Evolutionary conservation across 257 asterid genomes (phyloP).

Genomic region (Nicotiana undulata): DNA sequence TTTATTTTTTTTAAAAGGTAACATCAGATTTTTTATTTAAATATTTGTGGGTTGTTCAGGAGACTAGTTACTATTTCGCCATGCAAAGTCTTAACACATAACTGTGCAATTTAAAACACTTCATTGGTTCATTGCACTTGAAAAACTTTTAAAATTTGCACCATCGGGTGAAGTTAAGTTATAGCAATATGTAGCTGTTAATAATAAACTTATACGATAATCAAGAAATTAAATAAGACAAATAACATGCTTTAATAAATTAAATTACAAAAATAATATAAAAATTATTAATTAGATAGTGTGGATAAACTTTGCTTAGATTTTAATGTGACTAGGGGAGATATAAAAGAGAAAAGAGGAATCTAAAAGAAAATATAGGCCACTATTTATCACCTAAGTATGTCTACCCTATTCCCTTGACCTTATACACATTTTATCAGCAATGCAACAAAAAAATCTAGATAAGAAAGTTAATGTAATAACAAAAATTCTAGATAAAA

Average conservation of each 20-base stretch:
- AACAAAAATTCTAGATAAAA: not conserved
- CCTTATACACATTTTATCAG: not conserved
- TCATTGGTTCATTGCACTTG: too few relatives aligned
- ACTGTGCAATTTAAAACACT: too few relatives aligned
- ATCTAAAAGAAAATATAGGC: not conserved
- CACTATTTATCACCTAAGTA: not conserved
- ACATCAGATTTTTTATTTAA: not conserved
- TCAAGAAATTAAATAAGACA: not conserved
- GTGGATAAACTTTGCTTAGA: not conserved
- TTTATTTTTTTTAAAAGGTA: too few relatives aligned
- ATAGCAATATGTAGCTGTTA: too few relatives aligned
- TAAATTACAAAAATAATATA: too few relatives aligned
- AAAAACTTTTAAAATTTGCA: too few relatives aligned
- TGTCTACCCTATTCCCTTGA: not conserved
- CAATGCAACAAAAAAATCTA: not conserved
- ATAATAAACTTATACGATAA: not conserved
- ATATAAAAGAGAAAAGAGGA: not conserved
- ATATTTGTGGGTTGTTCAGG: not conserved
- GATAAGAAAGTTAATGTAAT: not conserved
- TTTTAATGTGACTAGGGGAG: not conserved
- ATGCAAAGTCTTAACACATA: not conserved
- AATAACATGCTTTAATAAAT: too few relatives aligned
- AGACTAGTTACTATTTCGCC: not conserved
- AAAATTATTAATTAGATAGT: too few relatives aligned
- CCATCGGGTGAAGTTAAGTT: not conserved